A percentile compares a stretch with the other conserved stretches of the same genome.
These are phyloP conservation scores for Podospora comata DNA, from an alignment of 495 filamentous ascomycete genomes.

Conservation along the genomic window DNA sequence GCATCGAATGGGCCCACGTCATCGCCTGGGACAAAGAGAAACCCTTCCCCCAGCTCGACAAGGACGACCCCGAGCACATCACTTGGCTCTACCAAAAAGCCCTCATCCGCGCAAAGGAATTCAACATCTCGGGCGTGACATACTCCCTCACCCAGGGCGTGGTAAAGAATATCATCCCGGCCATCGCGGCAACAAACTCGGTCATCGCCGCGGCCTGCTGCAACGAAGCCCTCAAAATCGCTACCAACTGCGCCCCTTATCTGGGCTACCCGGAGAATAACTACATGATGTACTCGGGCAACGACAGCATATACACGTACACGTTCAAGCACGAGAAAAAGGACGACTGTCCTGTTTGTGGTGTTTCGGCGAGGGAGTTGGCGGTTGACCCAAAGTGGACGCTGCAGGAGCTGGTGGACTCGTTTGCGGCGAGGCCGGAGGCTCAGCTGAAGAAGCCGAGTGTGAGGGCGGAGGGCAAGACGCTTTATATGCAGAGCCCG, in stretches of 20 bases:
- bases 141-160: conserved; percentile 97
- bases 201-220: conserved; percentile 94
- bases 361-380: conserved; percentile 71
- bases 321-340: conserved; percentile 93
- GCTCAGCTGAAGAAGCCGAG: conserved; percentile 88
- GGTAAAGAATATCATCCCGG: conserved; percentile 99
- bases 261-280: conserved; percentile 59
- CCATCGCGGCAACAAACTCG: conserved; percentile 96
- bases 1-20: conserved; percentile 98
- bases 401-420: conserved; percentile 81
- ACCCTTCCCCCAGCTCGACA: conserved; percentile 70
- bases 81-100: conserved; percentile 93
- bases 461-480: conserved; percentile 73
- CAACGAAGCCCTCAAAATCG: conserved; percentile 95
- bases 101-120: conserved; percentile 73
- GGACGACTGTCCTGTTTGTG: conserved; percentile 91
- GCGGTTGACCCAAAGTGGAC: conserved; percentile 67
- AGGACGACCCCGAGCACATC: conserved; percentile 95
- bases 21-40: conserved; percentile 64
- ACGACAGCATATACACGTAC: conserved; percentile 93
- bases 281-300: conserved; percentile 99
- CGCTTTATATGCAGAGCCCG: conserved; percentile 85
- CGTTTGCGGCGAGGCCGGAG: conserved; percentile 76
- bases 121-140: conserved; percentile 88
- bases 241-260: conserved; percentile 72